A percentile compares a stretch with the other conserved stretches of the same genome.
Evolutionary conservation across 768 basidiomycete genomes (phyloP).

Genomic region (Leccinum obscurum): DNA sequence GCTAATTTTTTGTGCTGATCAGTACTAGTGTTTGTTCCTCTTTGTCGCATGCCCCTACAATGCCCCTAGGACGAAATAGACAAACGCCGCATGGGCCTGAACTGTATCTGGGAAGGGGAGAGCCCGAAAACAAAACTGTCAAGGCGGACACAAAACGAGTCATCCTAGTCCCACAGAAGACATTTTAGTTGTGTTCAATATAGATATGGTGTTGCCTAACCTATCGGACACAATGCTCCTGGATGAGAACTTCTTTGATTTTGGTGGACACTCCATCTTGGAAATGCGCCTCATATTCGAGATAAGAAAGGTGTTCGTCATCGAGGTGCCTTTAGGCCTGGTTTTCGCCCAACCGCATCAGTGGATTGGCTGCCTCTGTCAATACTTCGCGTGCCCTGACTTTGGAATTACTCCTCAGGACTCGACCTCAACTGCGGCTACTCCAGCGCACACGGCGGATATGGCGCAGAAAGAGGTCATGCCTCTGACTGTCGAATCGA

Average conservation of each 20-base stretch:
- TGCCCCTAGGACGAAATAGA: conserved; percentile 99
- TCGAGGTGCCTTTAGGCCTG: conserved; percentile 88
- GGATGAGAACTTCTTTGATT: conserved; percentile 96
- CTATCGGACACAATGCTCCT: conserved; percentile 75
- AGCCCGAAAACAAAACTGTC: conserved; percentile 41
- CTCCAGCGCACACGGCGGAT: conserved; percentile 13
- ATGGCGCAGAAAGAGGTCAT: conserved; percentile 19
- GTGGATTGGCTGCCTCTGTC: conserved; percentile 71
- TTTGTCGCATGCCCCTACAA: conserved; percentile 54
- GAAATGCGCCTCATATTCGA: conserved; percentile 97
- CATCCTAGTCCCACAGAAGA: conserved; percentile 67
- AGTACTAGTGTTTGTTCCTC: conserved; percentile 82
- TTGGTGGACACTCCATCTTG: conserved; percentile 97
- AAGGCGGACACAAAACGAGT: conserved; percentile 36
- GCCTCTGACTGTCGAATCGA: conserved; percentile 46
- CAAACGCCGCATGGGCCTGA: conserved; percentile 58
- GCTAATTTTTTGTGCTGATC: conserved; percentile 11
- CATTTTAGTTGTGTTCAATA: conserved; percentile 64
- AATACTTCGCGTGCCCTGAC: conserved; percentile 74
- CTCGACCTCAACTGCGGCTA: conserved; percentile 17
- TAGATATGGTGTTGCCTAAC: conserved; percentile 73
- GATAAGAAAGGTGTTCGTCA: conserved; percentile 87
- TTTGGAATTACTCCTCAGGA: conserved; percentile 61
- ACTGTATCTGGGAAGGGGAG: no score
- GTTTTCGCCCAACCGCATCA: conserved; percentile 86